Evolutionary conservation across 352 stramenopile species (phyloP), one percentile per base, ranked within the genome.

Genomic region (Pythium vanterpoolii): DNA sequence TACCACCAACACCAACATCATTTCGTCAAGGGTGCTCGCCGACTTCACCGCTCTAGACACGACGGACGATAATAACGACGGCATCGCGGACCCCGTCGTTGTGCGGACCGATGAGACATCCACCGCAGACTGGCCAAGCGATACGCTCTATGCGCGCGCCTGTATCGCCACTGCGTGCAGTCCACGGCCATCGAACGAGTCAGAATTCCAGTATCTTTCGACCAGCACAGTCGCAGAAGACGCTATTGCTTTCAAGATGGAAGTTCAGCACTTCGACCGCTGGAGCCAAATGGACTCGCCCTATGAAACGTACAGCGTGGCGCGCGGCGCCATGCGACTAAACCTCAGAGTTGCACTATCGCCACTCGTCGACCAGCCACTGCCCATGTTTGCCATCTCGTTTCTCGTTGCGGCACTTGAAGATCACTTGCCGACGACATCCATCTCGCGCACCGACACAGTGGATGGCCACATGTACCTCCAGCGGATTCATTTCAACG

Each of bases 391-490:
- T 31, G 44, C 11, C 19, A 3, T 62, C 14, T 42, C 55, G 11
- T 55, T 62, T 19, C 45, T 62, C 5, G 34, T 62, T 3, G 14
- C 36, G 16, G 55, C 45, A 1, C 23, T 42, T 13, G 45, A 55
- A n/a, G 10, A 27, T 16, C 4, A 16, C 10, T 4, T 16, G 11
- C 16, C 43, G 9, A 45, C 23, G 13, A 38, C 31, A 18, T 40
- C 28, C 21, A 24, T 46, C 13, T 38, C 55, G 4, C 38, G 18
- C 33, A 39, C 31, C 14, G 18, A 16, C 9, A 36, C 11, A 2
- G 31, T 49, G 4, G 8, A 47, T 11, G 34, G 26, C 28, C 19
- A 50, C 38, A 62, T 62, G 55, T 56, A 62, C 19, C 44, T 62
- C 9, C 21, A 33, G 30, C 55, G 55, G 33, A 24, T 62, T 4